Conservation (phyloP, 192 early-diverging fungal species). For the Umbelopsis isabellina region DNA sequence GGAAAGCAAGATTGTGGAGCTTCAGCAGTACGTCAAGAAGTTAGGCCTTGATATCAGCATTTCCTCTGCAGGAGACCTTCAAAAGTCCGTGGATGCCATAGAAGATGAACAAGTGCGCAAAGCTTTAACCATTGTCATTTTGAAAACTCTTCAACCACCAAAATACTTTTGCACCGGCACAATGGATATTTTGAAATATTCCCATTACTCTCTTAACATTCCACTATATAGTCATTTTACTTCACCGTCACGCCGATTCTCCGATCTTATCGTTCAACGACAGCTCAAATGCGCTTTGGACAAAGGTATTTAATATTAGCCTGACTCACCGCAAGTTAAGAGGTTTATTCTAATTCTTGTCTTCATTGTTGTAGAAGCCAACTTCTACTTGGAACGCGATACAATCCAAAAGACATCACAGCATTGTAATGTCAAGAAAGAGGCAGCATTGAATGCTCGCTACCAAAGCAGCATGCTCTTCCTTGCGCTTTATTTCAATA, state of each 20-base stretch:
- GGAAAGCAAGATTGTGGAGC: slow-evolving; percentile 45
- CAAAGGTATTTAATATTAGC: background rate
- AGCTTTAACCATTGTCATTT: slow-evolving; percentile 81
- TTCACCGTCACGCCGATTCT: slow-evolving; percentile 93
- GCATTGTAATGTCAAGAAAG: slow-evolving; percentile 81
- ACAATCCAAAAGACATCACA: slow-evolving; percentile 64
- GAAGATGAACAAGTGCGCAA: slow-evolving; percentile 63
- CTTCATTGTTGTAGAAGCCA: slow-evolving; percentile 38
- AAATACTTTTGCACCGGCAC: slow-evolving; percentile 97
- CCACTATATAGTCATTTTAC: slow-evolving; percentile 98
- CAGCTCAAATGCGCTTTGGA: slow-evolving; percentile 70
- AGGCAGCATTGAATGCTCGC: slow-evolving; percentile 69
- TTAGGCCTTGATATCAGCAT: slow-evolving; percentile 78
- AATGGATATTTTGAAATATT: slow-evolving; percentile 69
- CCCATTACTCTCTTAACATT: slow-evolving; percentile 90
- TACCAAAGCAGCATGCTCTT: slow-evolving; percentile 71
- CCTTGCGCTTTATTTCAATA: slow-evolving; percentile 64
- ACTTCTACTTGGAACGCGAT: slow-evolving; percentile 59
- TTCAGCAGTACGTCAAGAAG: slow-evolving; percentile 64
- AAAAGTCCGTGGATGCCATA: slow-evolving; percentile 62
- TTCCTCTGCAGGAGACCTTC: slow-evolving; percentile 55
- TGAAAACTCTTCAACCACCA: slow-evolving; percentile 95
- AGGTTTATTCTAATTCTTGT: no score
- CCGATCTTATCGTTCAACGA: slow-evolving; percentile 95
- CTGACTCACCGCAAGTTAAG: background rate